Percentiles rank a stretch among this genome's conserved stretches.
Conservation (phyloP, 352 stramenopile genomes). For the Pythium brassicae region DNA sequence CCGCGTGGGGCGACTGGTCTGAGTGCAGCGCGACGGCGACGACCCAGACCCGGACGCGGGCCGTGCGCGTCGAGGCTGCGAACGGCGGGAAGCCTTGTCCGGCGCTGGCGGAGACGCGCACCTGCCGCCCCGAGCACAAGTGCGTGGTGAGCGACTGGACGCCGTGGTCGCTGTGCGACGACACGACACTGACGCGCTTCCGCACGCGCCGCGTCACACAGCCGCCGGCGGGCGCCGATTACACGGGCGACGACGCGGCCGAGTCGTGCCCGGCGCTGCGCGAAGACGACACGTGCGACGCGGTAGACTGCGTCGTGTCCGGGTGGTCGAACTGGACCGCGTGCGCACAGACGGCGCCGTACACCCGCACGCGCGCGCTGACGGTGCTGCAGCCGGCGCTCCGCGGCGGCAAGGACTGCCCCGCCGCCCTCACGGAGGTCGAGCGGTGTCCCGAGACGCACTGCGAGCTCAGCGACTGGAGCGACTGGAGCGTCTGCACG, state of each 20-base stretch:
- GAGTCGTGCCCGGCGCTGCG: constrained; percentile 28
- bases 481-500: constrained; percentile 32
- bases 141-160: constrained; percentile 43
- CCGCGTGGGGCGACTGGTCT: constrained; percentile 38
- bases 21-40: constrained; percentile 31
- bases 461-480: constrained; percentile 32
- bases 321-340: constrained; percentile 46
- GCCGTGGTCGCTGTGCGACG: constrained; percentile 38
- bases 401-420: constrained; percentile 34
- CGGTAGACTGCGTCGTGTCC: constrained; percentile 46
- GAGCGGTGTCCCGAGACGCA: constrained; percentile 30
- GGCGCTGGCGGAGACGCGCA: constrained; percentile 30
- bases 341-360: constrained; percentile 29
- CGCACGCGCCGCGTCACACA: constrained; percentile 41
- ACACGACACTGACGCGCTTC: constrained; percentile 25
- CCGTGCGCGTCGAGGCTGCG: constrained; percentile 26
- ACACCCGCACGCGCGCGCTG: constrained; percentile 30
- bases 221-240: constrained; percentile 1
- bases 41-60: constrained; percentile 32
- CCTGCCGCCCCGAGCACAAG: constrained; percentile 37
- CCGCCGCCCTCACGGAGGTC: constrained; percentile 26
- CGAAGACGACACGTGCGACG: constrained; percentile 37
- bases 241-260: neutral
- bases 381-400: constrained; percentile 33
- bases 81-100: constrained; percentile 41